phyloP scores from a whole-genome alignment of 2,329 filamentous ascomycete species.

The Verticillium nubilum region DNA sequence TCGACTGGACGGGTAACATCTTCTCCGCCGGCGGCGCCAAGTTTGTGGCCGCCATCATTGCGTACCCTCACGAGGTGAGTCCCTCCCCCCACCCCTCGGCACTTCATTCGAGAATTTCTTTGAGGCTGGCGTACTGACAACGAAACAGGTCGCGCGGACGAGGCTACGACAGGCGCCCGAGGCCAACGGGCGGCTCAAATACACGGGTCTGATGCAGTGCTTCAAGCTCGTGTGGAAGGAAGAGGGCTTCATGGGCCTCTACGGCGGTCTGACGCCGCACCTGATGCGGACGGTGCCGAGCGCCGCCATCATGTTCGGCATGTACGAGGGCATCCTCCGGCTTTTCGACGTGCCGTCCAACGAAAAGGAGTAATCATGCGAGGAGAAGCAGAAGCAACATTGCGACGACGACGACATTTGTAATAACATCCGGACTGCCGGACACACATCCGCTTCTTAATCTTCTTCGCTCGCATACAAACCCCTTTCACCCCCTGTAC shows the following conservation, averaged over 20 bases:
- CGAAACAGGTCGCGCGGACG: slow-evolving; percentile 66
- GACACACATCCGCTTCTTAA: neutral
- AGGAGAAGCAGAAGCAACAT: neutral
- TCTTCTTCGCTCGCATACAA: neutral
- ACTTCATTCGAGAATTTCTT: neutral
- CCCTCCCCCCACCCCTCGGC: neutral
- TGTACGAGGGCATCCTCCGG: slow-evolving; percentile 60
- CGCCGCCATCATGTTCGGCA: slow-evolving; percentile 94
- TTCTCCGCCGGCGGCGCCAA: slow-evolving; percentile 80
- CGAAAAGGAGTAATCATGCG: neutral
- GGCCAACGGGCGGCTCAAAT: slow-evolving; percentile 68
- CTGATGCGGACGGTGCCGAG: slow-evolving; percentile 86
- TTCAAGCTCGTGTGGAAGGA: slow-evolving; percentile 84
- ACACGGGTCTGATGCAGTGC: slow-evolving; percentile 83
- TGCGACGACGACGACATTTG: neutral
- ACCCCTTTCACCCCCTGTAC: neutral
- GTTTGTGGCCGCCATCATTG: slow-evolving; percentile 74
- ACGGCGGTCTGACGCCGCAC: slow-evolving; percentile 87
- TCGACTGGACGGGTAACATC: slow-evolving; percentile 75
- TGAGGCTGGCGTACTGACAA: slow-evolving; percentile 7
- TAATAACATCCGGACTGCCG: neutral
- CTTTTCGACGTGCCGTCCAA: slow-evolving; percentile 28
- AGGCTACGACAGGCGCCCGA: slow-evolving; percentile 79
- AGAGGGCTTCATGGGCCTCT: slow-evolving; percentile 79
- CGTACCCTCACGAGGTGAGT: slow-evolving; percentile 85